phyloP scores from a whole-genome alignment of 129 eudicot genomes.

The Logfia minima region DNA sequence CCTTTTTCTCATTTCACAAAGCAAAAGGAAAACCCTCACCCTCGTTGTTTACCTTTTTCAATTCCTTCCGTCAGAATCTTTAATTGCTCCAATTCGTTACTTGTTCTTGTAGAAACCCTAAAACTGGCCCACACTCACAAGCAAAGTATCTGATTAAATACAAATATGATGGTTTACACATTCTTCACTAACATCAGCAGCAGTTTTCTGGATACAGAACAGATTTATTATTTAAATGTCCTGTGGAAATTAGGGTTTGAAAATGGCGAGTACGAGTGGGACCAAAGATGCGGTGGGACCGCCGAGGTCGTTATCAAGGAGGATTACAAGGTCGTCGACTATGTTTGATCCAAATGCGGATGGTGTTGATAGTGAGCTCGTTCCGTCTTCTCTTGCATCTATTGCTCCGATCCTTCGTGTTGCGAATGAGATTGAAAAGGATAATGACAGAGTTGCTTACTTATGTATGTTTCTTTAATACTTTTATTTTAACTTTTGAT shows the following conservation, averaged over 20 bases:
- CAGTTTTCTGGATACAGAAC: slow-evolving; percentile 4
- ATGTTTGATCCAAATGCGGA: slow-evolving; percentile 58
- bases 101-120: not conserved
- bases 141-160: slow-evolving; percentile 32
- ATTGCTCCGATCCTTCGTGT: slow-evolving; percentile 91
- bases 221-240: not conserved
- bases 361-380: slow-evolving; percentile 82
- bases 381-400: slow-evolving; percentile 81
- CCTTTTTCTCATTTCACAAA: slow-evolving; percentile 2
- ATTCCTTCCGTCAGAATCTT: slow-evolving; percentile 10
- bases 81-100: not conserved
- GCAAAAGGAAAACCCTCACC: slow-evolving; percentile 27
- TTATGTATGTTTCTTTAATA: slow-evolving; percentile 54
- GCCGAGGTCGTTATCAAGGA: slow-evolving; percentile 56
- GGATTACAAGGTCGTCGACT: slow-evolving; percentile 47
- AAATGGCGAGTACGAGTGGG: slow-evolving; percentile 95
- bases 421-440: slow-evolving; percentile 83
- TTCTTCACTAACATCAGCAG: slow-evolving; percentile 8
- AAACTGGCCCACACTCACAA: slow-evolving; percentile 18
- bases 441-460: slow-evolving; percentile 86
- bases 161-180: slow-evolving; percentile 26
- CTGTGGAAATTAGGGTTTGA: slow-evolving; percentile 19
- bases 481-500: not conserved
- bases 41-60: slow-evolving; percentile 18
- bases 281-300: slow-evolving; percentile 59